Evolutionary conservation across 768 basidiomycete species (phyloP), one percentile per base, ranked within the genome.

Genomic region (Termitomyces sp.): DNA sequence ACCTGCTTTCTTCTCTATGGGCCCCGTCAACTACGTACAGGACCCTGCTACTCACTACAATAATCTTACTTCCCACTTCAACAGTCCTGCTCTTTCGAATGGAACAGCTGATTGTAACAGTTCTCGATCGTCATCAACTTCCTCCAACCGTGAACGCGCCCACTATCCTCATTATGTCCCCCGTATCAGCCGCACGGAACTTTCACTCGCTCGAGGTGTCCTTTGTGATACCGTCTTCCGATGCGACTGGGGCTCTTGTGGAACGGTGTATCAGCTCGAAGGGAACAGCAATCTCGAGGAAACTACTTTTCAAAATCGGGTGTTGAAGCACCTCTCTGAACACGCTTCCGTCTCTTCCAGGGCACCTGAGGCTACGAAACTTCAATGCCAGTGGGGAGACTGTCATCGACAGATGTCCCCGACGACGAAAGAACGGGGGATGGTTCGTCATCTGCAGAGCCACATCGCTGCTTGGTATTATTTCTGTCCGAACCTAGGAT

Each of bases 391-490:
- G 35, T 53, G 52, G 52, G 52, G 52, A 42, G 8, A 2, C 17
- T 53, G 52, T 53, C 41, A 35, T 15, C 43, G 52, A 9, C 19
- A 35, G 10, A 31, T 53, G 41, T 30, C 52, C 3, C 3, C 1
- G 19, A 33, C 41, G 19, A 44, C 43, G 15, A 42, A 44, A 53
- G 52, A n/a, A 44, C 12, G 52, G 15, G 52, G 52, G 4, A 40
- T 53, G 41, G 14, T 53, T 43, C 52, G 52, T 35, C 52, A 53
- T 33, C 23, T 53, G 17, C 52, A 53, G 31, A 53, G 52, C 15
- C 52, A 53, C 17, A 53, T 44, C 6, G 52, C 30, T 11, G 42
- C 52, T 23, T 53, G 52, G 52, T 42, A 44, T 44, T 53, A 53
- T 35, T 53, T 53, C 17, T 53, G 52, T 23, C 52, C 52, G 31